Percentiles rank a stretch among this genome's conserved stretches.
phyloP scores from a whole-genome alignment of 495 filamentous ascomycete genomes.

The Aspergillus ellipticus region DNA sequence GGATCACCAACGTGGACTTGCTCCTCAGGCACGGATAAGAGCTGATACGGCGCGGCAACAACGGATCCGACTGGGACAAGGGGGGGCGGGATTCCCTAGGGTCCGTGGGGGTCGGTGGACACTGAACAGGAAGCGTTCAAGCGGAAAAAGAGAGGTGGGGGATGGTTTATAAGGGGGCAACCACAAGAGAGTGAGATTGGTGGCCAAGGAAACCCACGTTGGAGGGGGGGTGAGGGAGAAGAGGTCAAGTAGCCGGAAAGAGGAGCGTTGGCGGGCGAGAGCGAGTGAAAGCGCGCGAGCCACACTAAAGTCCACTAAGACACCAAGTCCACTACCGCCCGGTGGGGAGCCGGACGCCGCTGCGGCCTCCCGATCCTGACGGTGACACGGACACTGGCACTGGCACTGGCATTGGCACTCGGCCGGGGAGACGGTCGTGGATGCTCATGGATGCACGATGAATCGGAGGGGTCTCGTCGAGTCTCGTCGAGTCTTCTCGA shows the following conservation, averaged over 20 bases:
- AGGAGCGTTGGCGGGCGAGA: constrained; percentile 3
- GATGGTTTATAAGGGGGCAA: constrained; percentile 18
- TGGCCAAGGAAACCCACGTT: constrained; percentile 12
- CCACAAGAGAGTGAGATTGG: constrained; percentile 11
- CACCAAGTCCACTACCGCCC: constrained; percentile 5
- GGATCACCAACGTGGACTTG: constrained; percentile 7
- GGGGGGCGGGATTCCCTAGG: constrained; percentile 3
- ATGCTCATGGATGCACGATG: neutral
- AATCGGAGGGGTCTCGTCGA: neutral
- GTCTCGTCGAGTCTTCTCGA: neutral
- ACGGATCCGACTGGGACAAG: constrained; percentile 4
- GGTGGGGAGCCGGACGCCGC: constrained; percentile 5
- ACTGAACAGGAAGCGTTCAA: neutral
- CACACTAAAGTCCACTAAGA: constrained; percentile 13
- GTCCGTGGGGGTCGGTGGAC: neutral
- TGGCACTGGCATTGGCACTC: neutral
- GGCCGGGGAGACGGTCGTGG: neutral
- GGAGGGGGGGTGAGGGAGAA: constrained; percentile 7
- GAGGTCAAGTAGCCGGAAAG: constrained; percentile 18
- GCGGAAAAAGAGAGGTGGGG: neutral
- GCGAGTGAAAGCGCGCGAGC: constrained; percentile 8
- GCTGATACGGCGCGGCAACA: constrained; percentile 12
- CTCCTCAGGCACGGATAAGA: constrained; percentile 13
- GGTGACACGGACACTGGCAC: too few species aligned
- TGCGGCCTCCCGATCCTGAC: too few species aligned